Base-by-base conservation (phyloP, 441 rosid genomes). In the Aquilaria agallochum region DNA sequence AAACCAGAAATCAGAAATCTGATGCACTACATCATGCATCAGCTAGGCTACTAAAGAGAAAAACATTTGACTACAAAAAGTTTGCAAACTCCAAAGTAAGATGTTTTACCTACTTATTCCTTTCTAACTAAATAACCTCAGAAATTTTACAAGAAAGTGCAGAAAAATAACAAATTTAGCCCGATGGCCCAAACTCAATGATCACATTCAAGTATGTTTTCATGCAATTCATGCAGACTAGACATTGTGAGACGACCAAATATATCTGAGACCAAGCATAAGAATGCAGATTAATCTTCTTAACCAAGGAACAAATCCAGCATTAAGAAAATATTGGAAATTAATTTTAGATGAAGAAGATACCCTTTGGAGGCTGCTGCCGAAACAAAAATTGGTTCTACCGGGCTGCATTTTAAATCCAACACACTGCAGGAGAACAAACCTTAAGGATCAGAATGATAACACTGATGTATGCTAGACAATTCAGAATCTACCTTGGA, bases 381-480 rank as follows among this genome's bases (percentile, higher is more conserved):
- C 44, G 93, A 84, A 69, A 87, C 90, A 83, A 87, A 87, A 56
- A 82, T 74, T 31, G 93, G 90, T 66, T 87, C 93, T 48, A 87
- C 88, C 7, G 93, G 93, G 60, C 93, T 87, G 79, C 93, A 84
- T 66, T 84, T 87, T 49, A 87, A 60, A 72, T 84, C 88, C 80
- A 84, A 64, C 68, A 87, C 86, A 77, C 90, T 87, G 74, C 71
- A 67, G 58, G 68, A 62, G 51, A 58, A 56, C 50, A 64, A 45
- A 59, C 11, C 6, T 33, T 20, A n/a, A 48, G 46, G 13, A 58
- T 27, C 12, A 42, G 56, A 64, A 15, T 50, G 8, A 59, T n/a
- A 20, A 63, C 55, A 64, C 53, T 5, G 46, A 31, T 53, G 27
- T 56, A 56, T 14, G 56, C 47, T 31, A 32, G 1, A 3, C 34